These are phyloP conservation scores for Glarea lozoyensis DNA, from an alignment of 495 filamentous ascomycete genomes.

Conservation along the genomic window DNA sequence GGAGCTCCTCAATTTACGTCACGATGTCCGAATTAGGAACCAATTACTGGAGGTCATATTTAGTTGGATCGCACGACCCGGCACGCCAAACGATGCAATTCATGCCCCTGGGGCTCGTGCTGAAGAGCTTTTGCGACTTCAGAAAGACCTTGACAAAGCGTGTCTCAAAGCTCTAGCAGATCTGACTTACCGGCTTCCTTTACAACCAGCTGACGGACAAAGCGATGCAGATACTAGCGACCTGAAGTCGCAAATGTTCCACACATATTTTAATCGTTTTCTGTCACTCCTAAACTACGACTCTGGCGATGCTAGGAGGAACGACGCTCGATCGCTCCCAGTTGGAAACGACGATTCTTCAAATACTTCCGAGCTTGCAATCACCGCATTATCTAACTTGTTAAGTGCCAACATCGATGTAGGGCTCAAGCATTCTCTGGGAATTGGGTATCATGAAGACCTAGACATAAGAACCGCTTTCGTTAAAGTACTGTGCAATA, in stretches of 20 bases:
- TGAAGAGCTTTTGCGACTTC: slow-evolving; percentile 44
- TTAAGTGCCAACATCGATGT: slow-evolving; percentile 62
- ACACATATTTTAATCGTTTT: slow-evolving; percentile 57
- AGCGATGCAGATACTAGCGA: slow-evolving; percentile 53
- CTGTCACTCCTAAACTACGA: slow-evolving; percentile 51
- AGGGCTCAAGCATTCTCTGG: slow-evolving; percentile 53
- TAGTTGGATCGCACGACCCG: slow-evolving; percentile 52
- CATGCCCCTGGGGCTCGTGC: slow-evolving; percentile 23
- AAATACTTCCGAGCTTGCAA: slow-evolving; percentile 46
- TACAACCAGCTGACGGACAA: slow-evolving; percentile 54
- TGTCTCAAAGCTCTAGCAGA: slow-evolving; percentile 51
- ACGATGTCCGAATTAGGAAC: slow-evolving; percentile 56
- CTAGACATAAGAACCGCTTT: slow-evolving; percentile 58
- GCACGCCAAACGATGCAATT: slow-evolving; percentile 28
- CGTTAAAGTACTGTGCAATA: slow-evolving; percentile 57
- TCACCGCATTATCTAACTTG: slow-evolving; percentile 55
- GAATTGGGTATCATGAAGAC: slow-evolving; percentile 59
- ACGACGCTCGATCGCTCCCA: slow-evolving; percentile 26
- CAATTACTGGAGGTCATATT: slow-evolving; percentile 55
- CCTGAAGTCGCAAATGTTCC: slow-evolving; percentile 55
- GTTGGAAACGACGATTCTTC: slow-evolving; percentile 21
- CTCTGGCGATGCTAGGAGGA: slow-evolving; percentile 31
- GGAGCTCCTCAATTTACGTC: slow-evolving; percentile 54
- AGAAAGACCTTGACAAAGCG: slow-evolving; percentile 53
- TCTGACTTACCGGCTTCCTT: slow-evolving; percentile 52